These are phyloP conservation scores for Rugonectria rugulosa DNA, from an alignment of 2,329 filamentous ascomycete genomes.

Conservation along the genomic window DNA sequence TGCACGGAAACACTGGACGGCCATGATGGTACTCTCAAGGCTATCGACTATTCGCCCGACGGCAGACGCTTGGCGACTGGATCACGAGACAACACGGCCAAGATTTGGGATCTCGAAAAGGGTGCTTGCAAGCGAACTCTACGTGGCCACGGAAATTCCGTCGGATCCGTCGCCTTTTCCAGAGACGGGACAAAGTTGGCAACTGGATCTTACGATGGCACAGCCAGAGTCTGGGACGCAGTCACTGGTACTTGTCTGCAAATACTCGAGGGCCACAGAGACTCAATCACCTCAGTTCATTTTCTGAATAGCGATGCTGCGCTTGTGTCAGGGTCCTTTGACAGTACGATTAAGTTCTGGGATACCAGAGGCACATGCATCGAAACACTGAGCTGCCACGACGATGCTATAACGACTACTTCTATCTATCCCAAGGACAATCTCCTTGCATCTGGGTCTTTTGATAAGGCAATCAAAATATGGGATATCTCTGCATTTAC, in stretches of 20 bases:
- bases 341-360: background rate
- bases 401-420: too few species aligned
- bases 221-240: conserved; percentile 19
- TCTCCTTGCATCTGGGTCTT: too few species aligned
- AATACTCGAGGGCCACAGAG: conserved; percentile 5
- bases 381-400: too few species aligned
- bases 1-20: conserved; percentile 19
- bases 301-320: background rate
- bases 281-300: background rate
- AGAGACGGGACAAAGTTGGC: background rate
- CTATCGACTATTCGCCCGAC: conserved; percentile 4
- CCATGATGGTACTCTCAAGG: conserved; percentile 1
- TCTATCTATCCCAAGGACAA: too few species aligned
- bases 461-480: too few species aligned
- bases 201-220: background rate
- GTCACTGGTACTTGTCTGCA: conserved; percentile 9
- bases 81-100: background rate
- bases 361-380: too few species aligned
- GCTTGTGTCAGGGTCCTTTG: background rate
- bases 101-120: conserved; percentile 5
- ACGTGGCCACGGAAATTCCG: background rate
- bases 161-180: conserved; percentile 18
- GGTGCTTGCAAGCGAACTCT: background rate
- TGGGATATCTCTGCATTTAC: too few species aligned
- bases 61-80: background rate